phyloP scores from a whole-genome alignment of 495 filamentous ascomycete genomes.

The Pyrenopolyporus hunteri region DNA sequence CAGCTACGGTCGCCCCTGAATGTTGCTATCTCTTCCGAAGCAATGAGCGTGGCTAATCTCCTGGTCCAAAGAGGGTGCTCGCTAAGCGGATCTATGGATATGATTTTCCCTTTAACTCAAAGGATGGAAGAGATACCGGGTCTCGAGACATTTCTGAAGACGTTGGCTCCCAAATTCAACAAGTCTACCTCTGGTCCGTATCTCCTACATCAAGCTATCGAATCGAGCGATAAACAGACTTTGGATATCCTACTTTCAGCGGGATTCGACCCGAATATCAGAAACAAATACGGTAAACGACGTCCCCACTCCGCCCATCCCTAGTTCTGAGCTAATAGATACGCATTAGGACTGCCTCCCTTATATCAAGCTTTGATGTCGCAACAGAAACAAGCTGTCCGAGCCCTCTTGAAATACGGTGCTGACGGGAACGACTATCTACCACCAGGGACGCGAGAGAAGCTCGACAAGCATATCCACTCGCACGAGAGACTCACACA shows the following conservation, averaged over 20 bases:
- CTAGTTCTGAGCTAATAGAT: background rate
- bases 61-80: conserved; percentile 24
- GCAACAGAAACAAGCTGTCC: conserved; percentile 5
- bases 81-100: conserved; percentile 8
- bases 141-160: conserved; percentile 7
- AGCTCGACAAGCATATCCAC: conserved; percentile 1
- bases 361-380: conserved; percentile 29
- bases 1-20: conserved; percentile 21
- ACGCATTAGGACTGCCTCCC: conserved; percentile 14
- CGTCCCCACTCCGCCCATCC: too few relatives aligned
- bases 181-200: conserved; percentile 1
- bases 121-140: conserved; percentile 9
- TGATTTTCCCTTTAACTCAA: conserved; percentile 18
- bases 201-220: conserved; percentile 17
- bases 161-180: conserved; percentile 21
- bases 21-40: conserved; percentile 29
- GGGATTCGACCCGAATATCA: conserved; percentile 18
- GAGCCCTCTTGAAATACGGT: conserved; percentile 18
- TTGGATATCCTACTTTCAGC: conserved; percentile 6
- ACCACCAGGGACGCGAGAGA: conserved; percentile 1
- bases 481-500: background rate
- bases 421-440: conserved; percentile 23
- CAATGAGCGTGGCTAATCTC: conserved; percentile 20
- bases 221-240: background rate
- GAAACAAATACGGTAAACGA: conserved; percentile 4